A percentile compares a stretch with the other conserved stretches of the same genome.
These are phyloP conservation scores for Talaromyces ruber DNA, from an alignment of 495 filamentous ascomycete species.

Conservation along the genomic window DNA sequence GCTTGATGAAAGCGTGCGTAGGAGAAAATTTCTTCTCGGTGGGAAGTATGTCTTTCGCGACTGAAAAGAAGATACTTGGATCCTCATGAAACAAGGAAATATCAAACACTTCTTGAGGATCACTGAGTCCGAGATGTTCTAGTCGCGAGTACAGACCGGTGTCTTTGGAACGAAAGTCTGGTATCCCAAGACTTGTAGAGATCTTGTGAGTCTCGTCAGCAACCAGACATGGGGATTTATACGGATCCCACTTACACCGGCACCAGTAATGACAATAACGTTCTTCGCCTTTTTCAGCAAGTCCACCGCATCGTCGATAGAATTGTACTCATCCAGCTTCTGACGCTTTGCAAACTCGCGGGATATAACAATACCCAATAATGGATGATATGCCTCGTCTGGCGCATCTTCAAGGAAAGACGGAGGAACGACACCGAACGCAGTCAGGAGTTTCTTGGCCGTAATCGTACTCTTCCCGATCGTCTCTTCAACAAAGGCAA, in stretches of 20 bases:
- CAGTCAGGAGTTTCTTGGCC: slow-evolving; percentile 78
- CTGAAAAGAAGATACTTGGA: slow-evolving; percentile 82
- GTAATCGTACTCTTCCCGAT: slow-evolving; percentile 59
- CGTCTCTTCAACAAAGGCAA: slow-evolving; percentile 65
- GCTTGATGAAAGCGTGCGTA: slow-evolving; percentile 89
- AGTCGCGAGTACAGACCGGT: slow-evolving; percentile 67
- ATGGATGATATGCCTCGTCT: slow-evolving; percentile 64
- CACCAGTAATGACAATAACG: slow-evolving; percentile 89
- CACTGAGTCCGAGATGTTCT: slow-evolving; percentile 62
- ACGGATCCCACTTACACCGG: slow-evolving; percentile 51
- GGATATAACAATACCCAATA: slow-evolving; percentile 68
- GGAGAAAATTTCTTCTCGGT: slow-evolving; percentile 66
- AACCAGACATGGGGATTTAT: background rate
- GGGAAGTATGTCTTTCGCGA: slow-evolving; percentile 87
- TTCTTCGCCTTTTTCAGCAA: slow-evolving; percentile 68
- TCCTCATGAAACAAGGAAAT: slow-evolving; percentile 79
- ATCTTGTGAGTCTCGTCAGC: slow-evolving; percentile 40
- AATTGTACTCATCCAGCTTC: slow-evolving; percentile 76
- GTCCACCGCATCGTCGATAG: slow-evolving; percentile 75
- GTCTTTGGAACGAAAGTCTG: slow-evolving; percentile 60
- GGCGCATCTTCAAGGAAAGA: slow-evolving; percentile 63
- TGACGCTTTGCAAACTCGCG: slow-evolving; percentile 76
- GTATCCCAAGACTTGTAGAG: slow-evolving; percentile 60
- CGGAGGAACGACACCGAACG: slow-evolving; percentile 79
- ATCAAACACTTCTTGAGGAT: slow-evolving; percentile 94